Evolutionary conservation across 345 rosid species (phyloP).

Genomic region (Durio zibethinus): DNA sequence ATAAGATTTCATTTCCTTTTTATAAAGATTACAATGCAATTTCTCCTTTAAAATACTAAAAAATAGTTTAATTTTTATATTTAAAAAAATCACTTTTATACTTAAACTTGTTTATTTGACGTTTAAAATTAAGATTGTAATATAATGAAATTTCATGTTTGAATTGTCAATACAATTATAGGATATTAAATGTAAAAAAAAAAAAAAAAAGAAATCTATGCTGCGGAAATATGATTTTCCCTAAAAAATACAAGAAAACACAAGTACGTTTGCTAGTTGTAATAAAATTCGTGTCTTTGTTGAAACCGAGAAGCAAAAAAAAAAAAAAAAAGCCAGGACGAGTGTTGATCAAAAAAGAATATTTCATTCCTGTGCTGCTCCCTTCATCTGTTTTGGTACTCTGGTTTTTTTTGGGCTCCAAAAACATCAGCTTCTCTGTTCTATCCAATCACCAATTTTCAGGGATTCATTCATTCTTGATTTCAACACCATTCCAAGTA

Average conservation of each 20-base stretch:
- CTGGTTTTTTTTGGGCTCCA: neutral
- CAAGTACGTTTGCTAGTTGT: neutral
- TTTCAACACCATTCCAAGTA: neutral
- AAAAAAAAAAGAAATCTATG: neutral
- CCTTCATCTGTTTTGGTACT: neutral
- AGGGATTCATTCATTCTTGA: neutral
- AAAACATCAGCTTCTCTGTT: neutral
- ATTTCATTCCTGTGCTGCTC: conserved; percentile 8
- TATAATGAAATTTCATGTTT: neutral
- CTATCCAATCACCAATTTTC: neutral
- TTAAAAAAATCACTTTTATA: neutral
- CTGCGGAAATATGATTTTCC: neutral
- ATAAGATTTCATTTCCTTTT: too few relatives aligned
- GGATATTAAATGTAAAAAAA: too few relatives aligned
- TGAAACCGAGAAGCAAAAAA: neutral
- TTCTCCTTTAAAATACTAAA: neutral
- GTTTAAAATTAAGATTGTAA: neutral
- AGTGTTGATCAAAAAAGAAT: conserved; percentile 1
- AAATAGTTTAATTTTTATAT: neutral
- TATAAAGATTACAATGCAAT: too few relatives aligned
- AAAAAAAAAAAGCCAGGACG: neutral
- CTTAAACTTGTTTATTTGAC: neutral
- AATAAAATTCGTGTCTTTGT: neutral
- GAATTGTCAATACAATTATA: neutral
- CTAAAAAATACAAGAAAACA: neutral